Percentiles rank a stretch among this genome's conserved stretches.
Evolutionary conservation across 1,284 basidiomycete species (phyloP).

Genomic region (Cutaneotrichosporon mucoides): DNA sequence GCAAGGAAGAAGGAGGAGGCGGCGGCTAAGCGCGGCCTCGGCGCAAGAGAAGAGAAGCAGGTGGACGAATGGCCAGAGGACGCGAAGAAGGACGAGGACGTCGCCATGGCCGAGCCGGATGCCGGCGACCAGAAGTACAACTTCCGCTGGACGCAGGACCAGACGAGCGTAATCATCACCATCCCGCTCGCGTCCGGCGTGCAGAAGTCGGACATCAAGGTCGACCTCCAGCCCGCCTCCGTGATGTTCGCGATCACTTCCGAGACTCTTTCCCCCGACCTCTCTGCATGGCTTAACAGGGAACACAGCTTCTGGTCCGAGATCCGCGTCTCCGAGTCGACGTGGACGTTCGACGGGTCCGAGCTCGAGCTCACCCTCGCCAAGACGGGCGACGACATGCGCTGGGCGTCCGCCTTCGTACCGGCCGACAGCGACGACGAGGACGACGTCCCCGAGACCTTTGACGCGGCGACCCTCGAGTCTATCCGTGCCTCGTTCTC

Average conservation of each 20-base stretch:
- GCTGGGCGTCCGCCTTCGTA: slow-evolving; percentile 79
- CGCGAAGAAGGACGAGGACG: slow-evolving; percentile 14
- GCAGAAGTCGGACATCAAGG: slow-evolving; percentile 60
- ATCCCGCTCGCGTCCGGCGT: slow-evolving; percentile 73
- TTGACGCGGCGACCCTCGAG: slow-evolving; percentile 76
- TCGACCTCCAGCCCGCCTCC: slow-evolving; percentile 62
- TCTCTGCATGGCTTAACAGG: slow-evolving; percentile 55
- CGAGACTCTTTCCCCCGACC: slow-evolving; percentile 32
- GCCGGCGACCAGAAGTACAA: slow-evolving; percentile 50
- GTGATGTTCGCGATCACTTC: slow-evolving; percentile 52
- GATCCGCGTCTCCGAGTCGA: slow-evolving; percentile 65
- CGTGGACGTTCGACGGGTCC: slow-evolving; percentile 79
- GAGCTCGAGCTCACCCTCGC: slow-evolving; percentile 77
- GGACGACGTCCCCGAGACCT: slow-evolving; percentile 80
- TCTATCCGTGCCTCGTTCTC: slow-evolving; percentile 62
- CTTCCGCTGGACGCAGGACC: slow-evolving; percentile 87
- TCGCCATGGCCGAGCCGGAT: slow-evolving; percentile 9
- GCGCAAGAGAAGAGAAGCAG: slow-evolving; percentile 19
- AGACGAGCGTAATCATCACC: slow-evolving; percentile 72
- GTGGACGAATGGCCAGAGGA: background rate
- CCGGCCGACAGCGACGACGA: slow-evolving; percentile 38
- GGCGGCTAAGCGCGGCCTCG: slow-evolving; percentile 31
- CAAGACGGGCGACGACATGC: slow-evolving; percentile 66
- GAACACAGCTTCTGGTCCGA: slow-evolving; percentile 68
- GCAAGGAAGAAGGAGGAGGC: slow-evolving; percentile 16